Conservation (phyloP, 2,329 filamentous ascomycete genomes). For the Ploettnerulaceae sp. region DNA sequence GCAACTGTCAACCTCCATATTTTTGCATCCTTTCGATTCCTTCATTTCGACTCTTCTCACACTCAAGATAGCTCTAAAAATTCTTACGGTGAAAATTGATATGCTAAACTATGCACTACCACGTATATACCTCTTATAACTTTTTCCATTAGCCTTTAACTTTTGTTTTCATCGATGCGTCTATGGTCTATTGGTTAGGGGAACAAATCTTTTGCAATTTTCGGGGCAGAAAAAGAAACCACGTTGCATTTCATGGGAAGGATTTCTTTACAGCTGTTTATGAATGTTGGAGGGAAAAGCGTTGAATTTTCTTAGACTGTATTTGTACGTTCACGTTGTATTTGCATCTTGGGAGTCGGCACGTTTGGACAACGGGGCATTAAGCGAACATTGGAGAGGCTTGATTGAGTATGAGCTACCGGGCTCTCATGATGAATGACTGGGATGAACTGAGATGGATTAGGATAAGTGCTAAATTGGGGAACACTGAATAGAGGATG, state of each 20-base stretch:
- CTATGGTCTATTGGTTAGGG: no score
- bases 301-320: background rate
- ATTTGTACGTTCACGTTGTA: background rate
- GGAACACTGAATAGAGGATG: no score
- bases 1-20: no score
- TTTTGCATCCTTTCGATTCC: background rate
- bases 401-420: no score
- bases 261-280: background rate
- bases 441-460: no score
- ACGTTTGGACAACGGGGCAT: background rate
- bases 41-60: background rate
- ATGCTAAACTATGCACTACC: background rate
- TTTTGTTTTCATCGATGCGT: background rate
- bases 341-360: background rate
- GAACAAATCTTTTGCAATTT: no score
- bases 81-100: background rate
- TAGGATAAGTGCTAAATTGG: no score
- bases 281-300: constrained; percentile 3
- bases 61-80: background rate
- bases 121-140: background rate
- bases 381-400: no score
- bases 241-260: no score
- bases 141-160: background rate
- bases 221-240: background rate
- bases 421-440: no score